Base-by-base conservation (phyloP, 306 rosid species). In the Luffa acutangula region DNA sequence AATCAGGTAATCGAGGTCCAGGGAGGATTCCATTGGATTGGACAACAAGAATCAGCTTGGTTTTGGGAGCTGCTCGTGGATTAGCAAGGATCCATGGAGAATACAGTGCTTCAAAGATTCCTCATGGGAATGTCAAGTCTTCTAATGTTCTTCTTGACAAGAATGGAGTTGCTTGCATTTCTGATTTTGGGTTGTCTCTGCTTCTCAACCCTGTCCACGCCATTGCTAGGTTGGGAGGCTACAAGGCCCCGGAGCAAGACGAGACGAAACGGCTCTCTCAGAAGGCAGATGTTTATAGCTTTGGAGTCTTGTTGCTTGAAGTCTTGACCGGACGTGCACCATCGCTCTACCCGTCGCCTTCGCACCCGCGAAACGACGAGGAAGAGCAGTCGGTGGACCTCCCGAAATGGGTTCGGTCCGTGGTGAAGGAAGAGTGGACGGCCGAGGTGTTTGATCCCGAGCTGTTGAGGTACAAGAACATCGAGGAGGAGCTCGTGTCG, bases 391-490 rank as follows among this genome's bases (percentile, higher is more conserved):
- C 65, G 0, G 85, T 87, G 75, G 99, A 96, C 76, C 93, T 96
- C 39, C 97, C 97, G 0, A 91, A 91, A 77, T 96, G 99, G 99
- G 98, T 93, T 37, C 87, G 97, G 0, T 96, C 98, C 0, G 97
- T 96, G 7, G 99, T 93, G 84, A 93, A 85, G 85, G 99, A 96
- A 83, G 99, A 96, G 87, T 96, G 99, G 99, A 96, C 99, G 0
- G 98, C 92, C 0, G 99, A 96, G 80, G 99, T 96, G 85, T 96
- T 96, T 72, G 99, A 96, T 80, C 96, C 89, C 21, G 99, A 96
- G 66, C 90, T 96, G 11, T 64, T 93, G 81, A 78, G 99, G 76
- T 96, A 96, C 82, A 96, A 96, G 92, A 93, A 96, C 89, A 96
- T 96, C 49, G 99, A 96, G 83, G 99, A 96, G 78, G 99, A 96